phyloP scores from a whole-genome alignment of 441 rosid genomes.

The Populus hybrid region DNA sequence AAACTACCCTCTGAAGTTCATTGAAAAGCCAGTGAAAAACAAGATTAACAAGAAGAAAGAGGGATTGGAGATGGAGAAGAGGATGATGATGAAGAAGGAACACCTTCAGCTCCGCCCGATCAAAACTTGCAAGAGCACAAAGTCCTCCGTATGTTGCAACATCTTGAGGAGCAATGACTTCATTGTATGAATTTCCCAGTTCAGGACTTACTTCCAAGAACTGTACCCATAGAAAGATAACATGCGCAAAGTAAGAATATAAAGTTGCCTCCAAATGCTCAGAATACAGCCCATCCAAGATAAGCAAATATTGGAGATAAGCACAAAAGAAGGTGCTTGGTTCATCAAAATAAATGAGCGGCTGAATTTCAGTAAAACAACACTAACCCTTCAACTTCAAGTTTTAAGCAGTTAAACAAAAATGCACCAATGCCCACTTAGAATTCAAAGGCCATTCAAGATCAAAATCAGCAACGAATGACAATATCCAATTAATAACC shows the following conservation, averaged over 20 bases:
- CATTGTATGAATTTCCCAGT: slow-evolving; percentile 72
- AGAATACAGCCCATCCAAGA: not conserved
- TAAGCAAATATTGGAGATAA: not conserved
- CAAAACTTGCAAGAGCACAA: slow-evolving; percentile 97
- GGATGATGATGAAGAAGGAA: slow-evolving; percentile 5
- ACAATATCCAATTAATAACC: not conserved
- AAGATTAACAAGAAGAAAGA: not conserved
- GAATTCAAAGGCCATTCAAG: not conserved
- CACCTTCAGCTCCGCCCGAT: slow-evolving; percentile 89
- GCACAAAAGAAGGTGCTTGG: not conserved
- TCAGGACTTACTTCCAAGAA: slow-evolving; percentile 92
- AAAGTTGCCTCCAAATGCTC: not conserved
- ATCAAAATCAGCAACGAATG: not conserved
- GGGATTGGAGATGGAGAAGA: not conserved
- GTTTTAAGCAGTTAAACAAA: not conserved
- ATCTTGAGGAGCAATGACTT: slow-evolving; percentile 97
- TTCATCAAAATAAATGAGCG: not conserved
- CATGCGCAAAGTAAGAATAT: not conserved
- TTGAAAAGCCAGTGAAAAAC: not conserved
- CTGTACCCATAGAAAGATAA: slow-evolving; percentile 35
- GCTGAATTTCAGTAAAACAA: not conserved
- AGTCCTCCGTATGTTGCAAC: slow-evolving; percentile 98
- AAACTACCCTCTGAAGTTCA: not conserved
- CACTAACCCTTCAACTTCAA: not conserved
- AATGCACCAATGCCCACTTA: not conserved